Base-by-base conservation (phyloP, 352 stramenopile genomes). In the Globisporangium parvum region DNA sequence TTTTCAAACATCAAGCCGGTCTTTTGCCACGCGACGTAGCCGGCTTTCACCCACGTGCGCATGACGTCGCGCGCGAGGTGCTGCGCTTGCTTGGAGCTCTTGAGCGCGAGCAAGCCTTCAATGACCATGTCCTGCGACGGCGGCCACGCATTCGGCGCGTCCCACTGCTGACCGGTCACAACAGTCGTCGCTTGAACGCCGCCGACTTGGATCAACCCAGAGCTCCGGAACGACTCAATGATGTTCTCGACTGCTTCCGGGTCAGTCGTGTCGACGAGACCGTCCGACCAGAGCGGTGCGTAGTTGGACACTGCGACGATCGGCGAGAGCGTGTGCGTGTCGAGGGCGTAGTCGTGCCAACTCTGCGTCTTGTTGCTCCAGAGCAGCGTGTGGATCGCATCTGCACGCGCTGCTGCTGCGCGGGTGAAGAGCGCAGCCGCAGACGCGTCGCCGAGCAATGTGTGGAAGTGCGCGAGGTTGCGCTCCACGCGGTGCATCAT, bases 1-100 rank as follows among this genome's bases (percentile, higher is more conserved):
- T 87, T 88, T 53, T 96, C 87, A 56, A 88, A 93, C 85, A 96
- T 94, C 53, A 85, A 67, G 11, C 84, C 80, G 33, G 77, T 89
- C 44, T 79, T 58, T 44, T 76, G 71, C 72, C 70, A 96, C 35
- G 75, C 87, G n/a, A 57, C 60, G 21, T 91, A 66, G 57, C 75
- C 76, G 5, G 83, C 65, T 5, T 75, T 48, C 37, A 85, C 74
- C 77, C 81, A 96, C 15, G 59, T 80, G 66, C 73, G 71, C 33
- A 76, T 63, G 35, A 93, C 58, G 35, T 75, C 58, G 0, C 67
- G 67, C 8, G 80, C 80, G 37, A 93, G 68, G 44, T 60, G 57
- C 23, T 80, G 62, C 11, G 81, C 71, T 50, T 85, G 68, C 0
- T 62, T 62, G 0, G 67, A 53, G 47, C 31, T 71, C 58, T 87